Evolutionary conservation across 1,139 yeast genomes (phyloP), one percentile per base, ranked within the genome.

Genomic region (Pichia sp.): DNA sequence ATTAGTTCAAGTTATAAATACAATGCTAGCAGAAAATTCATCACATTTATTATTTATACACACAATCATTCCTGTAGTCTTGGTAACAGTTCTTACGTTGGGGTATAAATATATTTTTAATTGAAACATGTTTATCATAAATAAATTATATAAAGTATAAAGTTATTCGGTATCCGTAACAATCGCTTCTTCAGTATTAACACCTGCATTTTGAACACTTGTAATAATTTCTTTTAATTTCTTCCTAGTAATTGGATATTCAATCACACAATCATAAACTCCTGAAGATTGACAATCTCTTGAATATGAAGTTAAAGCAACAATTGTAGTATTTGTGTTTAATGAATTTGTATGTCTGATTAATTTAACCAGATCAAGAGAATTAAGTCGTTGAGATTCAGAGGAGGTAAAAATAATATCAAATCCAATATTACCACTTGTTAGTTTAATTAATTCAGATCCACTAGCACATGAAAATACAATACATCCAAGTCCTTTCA

Each of bases 391-490:
- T 13, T 84, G 76, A 22, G 85, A 65, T 52, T 76, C 76, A 46
- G 83, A 69, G 2, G 91, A 91, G 0, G 94, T 80, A 47, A 89
- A 70, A 28, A 91, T 87, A 33, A 88, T 55, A 61, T 89, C 96
- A 64, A 87, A 91, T 53, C 77, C 80, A 21, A 87, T 86, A 42
- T 80, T 82, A 31, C 95, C 84, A 0, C 94, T 83, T 6, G 91
- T 88, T 43, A 93, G 65, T 46, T 94, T 72, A 13, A 88, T 76
- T 41, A 88, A 69, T 49, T 87, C 96, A 48, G 88, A 91, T 1
- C 95, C 95, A 48, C 81, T 80, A 0, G 79, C 68, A 6, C 85
- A 85, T 2, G 87, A 69, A 7, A 86, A 86, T 8, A 87, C 95
- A 13, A 82, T 76, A 62, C 96, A 87, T 0, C 94, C 95, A 26